These are phyloP conservation scores for Phytophthora pseudosyringae DNA, from an alignment of 352 stramenopile genomes.

Conservation along the genomic window DNA sequence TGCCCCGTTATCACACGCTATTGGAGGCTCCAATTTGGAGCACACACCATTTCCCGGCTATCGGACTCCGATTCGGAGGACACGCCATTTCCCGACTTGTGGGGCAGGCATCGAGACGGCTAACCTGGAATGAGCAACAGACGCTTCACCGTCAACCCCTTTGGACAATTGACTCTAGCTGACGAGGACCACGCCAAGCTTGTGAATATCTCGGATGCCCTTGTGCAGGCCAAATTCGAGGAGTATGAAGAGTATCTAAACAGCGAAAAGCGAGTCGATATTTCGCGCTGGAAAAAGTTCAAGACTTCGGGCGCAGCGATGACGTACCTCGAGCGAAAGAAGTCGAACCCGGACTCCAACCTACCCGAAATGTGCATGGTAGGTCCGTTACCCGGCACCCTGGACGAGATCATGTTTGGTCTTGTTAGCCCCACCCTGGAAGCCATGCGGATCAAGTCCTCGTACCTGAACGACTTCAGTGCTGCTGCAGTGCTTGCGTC, in stretches of 20 bases:
- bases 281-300: slow-evolving; percentile 25
- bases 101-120: background rate
- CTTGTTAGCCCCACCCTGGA: slow-evolving; percentile 38
- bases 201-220: slow-evolving; percentile 11
- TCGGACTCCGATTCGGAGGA: too few species aligned
- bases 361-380: slow-evolving; percentile 30
- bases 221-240: slow-evolving; percentile 23
- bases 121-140: slow-evolving; percentile 8
- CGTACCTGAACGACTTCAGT: slow-evolving; percentile 31
- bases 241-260: slow-evolving; percentile 32
- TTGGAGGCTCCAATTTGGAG: background rate
- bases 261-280: slow-evolving; percentile 21
- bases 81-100: slow-evolving; percentile 1
- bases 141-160: slow-evolving; percentile 32
- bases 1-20: too few species aligned
- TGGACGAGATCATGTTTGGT: slow-evolving; percentile 55
- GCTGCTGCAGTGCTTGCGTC: slow-evolving; percentile 51
- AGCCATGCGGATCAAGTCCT: slow-evolving; percentile 34
- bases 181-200: slow-evolving; percentile 16
- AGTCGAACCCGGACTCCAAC: slow-evolving; percentile 17
- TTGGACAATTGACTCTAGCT: slow-evolving; percentile 9
- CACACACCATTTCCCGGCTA: background rate
- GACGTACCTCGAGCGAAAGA: slow-evolving; percentile 25
- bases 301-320: slow-evolving; percentile 6
- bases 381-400: slow-evolving; percentile 29